phyloP scores from a whole-genome alignment of 805 yeast species.

The Ogataea allantospora region DNA sequence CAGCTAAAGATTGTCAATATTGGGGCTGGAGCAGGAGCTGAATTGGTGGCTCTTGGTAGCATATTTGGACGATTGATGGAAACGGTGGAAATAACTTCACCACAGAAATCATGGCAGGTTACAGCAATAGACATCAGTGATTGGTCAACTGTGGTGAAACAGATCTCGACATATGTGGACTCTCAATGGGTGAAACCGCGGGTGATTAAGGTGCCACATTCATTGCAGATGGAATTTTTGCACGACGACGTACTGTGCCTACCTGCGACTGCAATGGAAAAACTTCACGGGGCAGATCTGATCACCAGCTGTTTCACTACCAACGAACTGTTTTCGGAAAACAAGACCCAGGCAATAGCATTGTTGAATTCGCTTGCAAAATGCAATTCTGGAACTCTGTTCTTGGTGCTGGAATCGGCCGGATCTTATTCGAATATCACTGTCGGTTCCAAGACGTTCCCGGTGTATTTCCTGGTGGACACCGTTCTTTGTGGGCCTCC shows the following conservation, averaged over 20 bases:
- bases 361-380: conserved; percentile 48
- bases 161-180: conserved; percentile 43
- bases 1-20: conserved; percentile 48
- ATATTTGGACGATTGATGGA: conserved; percentile 42
- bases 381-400: conserved; percentile 56
- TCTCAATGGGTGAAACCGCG: conserved; percentile 53
- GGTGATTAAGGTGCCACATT: conserved; percentile 13
- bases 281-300: conserved; percentile 39
- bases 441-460: conserved; percentile 74
- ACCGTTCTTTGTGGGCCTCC: conserved; percentile 60
- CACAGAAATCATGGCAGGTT: conserved; percentile 31
- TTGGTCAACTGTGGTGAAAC: conserved; percentile 58
- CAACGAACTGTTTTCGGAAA: conserved; percentile 76
- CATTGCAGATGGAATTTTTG: conserved; percentile 34
- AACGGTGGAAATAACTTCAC: conserved; percentile 8
- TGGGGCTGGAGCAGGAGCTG: conserved; percentile 93
- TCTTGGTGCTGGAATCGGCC: conserved; percentile 81
- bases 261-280: conserved; percentile 16
- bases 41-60: conserved; percentile 62
- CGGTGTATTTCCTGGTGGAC: conserved; percentile 78
- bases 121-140: conserved; percentile 74
- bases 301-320: conserved; percentile 82
- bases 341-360: conserved; percentile 57
- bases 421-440: conserved; percentile 83
- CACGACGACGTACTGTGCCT: conserved; percentile 38